Percentiles rank a stretch among this genome's conserved stretches.
phyloP scores from a whole-genome alignment of 331 rosid species.

The Telfairia occidentalis region DNA sequence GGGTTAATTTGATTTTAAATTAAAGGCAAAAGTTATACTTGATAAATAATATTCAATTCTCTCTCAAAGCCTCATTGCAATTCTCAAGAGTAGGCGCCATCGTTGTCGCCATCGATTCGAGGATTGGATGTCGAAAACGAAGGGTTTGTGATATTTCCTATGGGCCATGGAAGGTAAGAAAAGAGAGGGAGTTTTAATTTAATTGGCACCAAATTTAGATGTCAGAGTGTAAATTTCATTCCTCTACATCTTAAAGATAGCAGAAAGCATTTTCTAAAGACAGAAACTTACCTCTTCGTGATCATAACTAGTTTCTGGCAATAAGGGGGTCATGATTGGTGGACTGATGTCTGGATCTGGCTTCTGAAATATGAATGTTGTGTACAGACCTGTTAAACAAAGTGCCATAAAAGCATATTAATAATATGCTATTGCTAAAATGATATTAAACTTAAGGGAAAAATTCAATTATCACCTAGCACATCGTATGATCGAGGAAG shows the following conservation, averaged over 20 bases:
- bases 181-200: background rate
- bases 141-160: background rate
- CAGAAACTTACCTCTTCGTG: constrained; percentile 59
- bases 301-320: constrained; percentile 42
- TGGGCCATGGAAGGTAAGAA: background rate
- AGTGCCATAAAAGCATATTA: constrained; percentile 7
- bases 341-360: constrained; percentile 81
- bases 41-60: background rate
- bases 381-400: constrained; percentile 58
- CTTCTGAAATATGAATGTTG: constrained; percentile 89
- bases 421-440: constrained; percentile 1
- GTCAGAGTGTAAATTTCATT: background rate
- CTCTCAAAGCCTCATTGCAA: background rate
- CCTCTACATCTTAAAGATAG: no score
- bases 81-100: background rate
- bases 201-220: background rate
- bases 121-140: background rate
- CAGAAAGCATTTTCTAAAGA: background rate
- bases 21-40: no score
- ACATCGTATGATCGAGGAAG: constrained; percentile 85
- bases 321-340: constrained; percentile 47
- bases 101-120: background rate
- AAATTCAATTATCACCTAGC: constrained; percentile 44
- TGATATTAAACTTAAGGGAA: background rate
- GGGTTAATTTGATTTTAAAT: no score